Evolutionary conservation across 2,329 filamentous ascomycete species (phyloP).

Genomic region (Botrytis fabae): DNA sequence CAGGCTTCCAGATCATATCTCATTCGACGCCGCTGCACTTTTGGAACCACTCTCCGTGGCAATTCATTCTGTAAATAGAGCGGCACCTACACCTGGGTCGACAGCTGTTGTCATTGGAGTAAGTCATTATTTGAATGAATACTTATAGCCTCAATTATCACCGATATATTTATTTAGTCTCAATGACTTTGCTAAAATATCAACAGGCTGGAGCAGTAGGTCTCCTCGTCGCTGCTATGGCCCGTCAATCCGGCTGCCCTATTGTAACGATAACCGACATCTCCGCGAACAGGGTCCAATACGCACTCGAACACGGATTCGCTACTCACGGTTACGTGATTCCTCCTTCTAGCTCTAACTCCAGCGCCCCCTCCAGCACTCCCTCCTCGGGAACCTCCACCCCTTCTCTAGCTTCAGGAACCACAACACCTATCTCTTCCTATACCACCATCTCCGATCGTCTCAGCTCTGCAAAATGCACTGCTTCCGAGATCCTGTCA

Average conservation of each 20-base stretch:
- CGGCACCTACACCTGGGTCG: conserved; percentile 52
- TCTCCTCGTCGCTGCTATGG: conserved; percentile 62
- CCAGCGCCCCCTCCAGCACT: conserved; percentile 45
- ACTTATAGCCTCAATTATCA: not conserved
- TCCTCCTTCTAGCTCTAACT: conserved; percentile 49
- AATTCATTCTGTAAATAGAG: conserved; percentile 61
- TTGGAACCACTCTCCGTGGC: conserved; percentile 63
- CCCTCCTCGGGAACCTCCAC: conserved; percentile 6
- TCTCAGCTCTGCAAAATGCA: conserved; percentile 52
- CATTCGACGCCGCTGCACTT: conserved; percentile 60
- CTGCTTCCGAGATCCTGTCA: conserved; percentile 53
- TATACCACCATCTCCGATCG: conserved; percentile 46
- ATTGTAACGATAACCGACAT: conserved; percentile 62
- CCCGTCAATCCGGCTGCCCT: conserved; percentile 59
- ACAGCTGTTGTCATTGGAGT: conserved; percentile 63
- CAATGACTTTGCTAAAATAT: not conserved
- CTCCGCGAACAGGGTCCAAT: conserved; percentile 58
- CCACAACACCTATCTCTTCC: conserved; percentile 46
- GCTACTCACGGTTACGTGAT: conserved; percentile 61
- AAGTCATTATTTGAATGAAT: not conserved
- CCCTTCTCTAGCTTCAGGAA: conserved; percentile 1
- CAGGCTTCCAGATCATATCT: conserved; percentile 59
- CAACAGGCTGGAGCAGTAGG: conserved; percentile 56
- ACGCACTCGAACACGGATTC: conserved; percentile 59
- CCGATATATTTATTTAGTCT: too few relatives aligned